Base-by-base conservation (phyloP, 2,329 filamentous ascomycete genomes). In the Lecanosticta acicola region DNA sequence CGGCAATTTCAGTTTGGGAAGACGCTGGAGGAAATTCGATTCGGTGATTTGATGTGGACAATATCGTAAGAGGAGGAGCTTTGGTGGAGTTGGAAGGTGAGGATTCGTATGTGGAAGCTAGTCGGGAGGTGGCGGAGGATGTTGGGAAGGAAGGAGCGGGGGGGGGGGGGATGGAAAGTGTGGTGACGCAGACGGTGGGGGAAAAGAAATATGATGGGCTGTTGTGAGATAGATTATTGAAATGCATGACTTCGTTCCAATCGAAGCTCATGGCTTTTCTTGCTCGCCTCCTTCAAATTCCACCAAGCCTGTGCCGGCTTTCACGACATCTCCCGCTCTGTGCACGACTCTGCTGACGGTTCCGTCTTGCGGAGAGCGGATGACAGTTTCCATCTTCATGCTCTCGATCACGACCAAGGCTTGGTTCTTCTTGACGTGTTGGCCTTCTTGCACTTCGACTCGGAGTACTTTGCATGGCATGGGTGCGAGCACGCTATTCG, bases 381-480 rank as follows among this genome's bases (percentile, higher is more conserved):
- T 76, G 48, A 76, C 72, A 19, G 73, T 78, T 64, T 78, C 75
- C 75, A 78, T 78, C 67, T 77, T 73, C 71, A 75, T 75, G 48
- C 70, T 73, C 60, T 70, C 68, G 49, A 68, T 68, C 3, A 97
- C 89, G 10, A 97, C 87, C 47, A 98, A 71, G 4, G 88, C 81
- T 46, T 91, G 82, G 37, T 91, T 90, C 71, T 91, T 94, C 63
- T 82, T 81, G 13, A 98, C 93, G 38, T 68, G 70, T 53, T 94
- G 81, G 0, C 93, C 93, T 57, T 88, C 88, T 20, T 76, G 70
- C 0, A 96, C 88, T 66, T 95, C 87, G 39, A 96, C 93, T 55
- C 87, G 81, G 51, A 98, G 71, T 19, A 98, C 84, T 71, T 97
- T 97, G 70, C 93, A 97, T 1, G 93, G 93, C 93, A 98, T 98